Evolutionary conservation across 2,329 filamentous ascomycete species (phyloP), one percentile per base, ranked within the genome.

Genomic region (Colletotrichum sp.): DNA sequence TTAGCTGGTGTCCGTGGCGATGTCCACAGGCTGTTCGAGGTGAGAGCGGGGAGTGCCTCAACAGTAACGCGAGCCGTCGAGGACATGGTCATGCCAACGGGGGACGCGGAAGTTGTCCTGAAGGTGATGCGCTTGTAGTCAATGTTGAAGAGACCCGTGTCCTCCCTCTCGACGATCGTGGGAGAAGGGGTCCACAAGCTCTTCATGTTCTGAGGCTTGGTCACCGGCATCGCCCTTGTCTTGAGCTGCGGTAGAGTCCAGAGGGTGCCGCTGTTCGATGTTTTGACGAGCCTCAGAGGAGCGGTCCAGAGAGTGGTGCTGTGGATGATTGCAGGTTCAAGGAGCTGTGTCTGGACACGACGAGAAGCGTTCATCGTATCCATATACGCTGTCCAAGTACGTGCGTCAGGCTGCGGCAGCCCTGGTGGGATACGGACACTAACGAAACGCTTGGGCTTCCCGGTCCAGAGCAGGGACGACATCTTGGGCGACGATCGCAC

Each of bases 271-370:
- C 29, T 33, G 8, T 63, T 43, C 7, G 43, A 66, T 62, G 16
- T 18, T 6, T 18, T n/a, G 15, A 31, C 27, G 33, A 65, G 24
- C 43, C 57, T 66, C 21, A 51, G 27, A 12, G 64, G 27, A 3
- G 54, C 34, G 27, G 38, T 70, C 85, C 85, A 87, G 54, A 87
- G 76, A 7, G 80, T 72, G 18, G 77, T 78, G 76, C 84, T 86
- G 73, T 84, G 80, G 43, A 87, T 79, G 16, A 77, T 69, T 18
- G 76, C 72, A 15, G 80, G 76, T 59, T 81, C 80, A 12, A 79
- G 74, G 36, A 76, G 76, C 38, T 78, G 80, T 13, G 78, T 76
- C 62, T 81, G 80, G 15, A 80, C 71, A 67, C 83, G 83, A 5
- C 72, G 67, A 38, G 78, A 72, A 69, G 74, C 79, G 21, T 75